Base-by-base conservation (phyloP, 495 filamentous ascomycete genomes). In the Platismatia glauca region DNA sequence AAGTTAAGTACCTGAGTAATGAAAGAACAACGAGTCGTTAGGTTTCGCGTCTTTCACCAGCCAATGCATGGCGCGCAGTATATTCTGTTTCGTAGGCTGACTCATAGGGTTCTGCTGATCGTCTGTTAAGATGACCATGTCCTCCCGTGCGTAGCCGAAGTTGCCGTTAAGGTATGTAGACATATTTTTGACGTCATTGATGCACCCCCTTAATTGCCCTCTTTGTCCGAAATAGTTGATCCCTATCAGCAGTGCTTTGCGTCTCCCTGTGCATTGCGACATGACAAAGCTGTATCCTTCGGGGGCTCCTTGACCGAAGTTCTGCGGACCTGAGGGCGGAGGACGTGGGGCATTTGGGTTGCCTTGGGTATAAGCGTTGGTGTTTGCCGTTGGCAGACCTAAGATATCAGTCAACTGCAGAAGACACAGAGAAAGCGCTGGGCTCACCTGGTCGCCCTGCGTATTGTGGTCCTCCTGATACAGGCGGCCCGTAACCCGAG, bases 131-230 rank as follows among this genome's bases (percentile, higher is more conserved):
- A 95, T 87, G 20, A 98, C 94, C 94, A 98, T 98, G 73, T 97
- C 93, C 71, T 97, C 94, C 52, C 94, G 82, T 70, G 90, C 89
- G 73, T 97, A 98, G 38, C 89, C 88, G 71, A 95, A 98, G 67
- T 89, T 86, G 69, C 92, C 85, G 70, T 93, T 89, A 57, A 98
- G 79, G 69, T 95, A 98, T 59, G 81, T 79, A 31, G 90, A 95
- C 94, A 98, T 95, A 72, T 97, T 97, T 77, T 92, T 89, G 46
- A 96, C 95, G 72, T 98, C 94, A 72, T 97, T 97, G 78, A 97
- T 97, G 72, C 94, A 98, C 58, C 94, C 94, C 56, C 91, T 76
- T 50, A 98, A 78, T 78, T 97, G 90, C 60, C 92, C 93, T 59
- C 88, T 84, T 72, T 97, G 94, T 52, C 87, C 84, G 67, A 97